Conservation (phyloP, 2,329 filamentous ascomycete genomes). For the Lachnellula occidentalis region DNA sequence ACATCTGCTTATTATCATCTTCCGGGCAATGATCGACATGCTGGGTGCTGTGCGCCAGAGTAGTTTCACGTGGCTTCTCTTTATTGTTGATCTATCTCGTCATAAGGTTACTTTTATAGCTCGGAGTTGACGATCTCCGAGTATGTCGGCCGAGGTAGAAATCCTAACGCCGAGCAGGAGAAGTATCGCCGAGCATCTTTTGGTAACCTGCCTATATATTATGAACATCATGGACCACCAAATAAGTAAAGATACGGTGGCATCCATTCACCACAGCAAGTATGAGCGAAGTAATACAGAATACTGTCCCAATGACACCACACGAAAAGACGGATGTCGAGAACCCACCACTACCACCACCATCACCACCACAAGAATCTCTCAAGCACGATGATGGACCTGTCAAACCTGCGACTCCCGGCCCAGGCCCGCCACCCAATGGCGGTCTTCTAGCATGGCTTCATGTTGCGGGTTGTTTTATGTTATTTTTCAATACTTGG, state of each 20-base stretch:
- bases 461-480: constrained; percentile 44
- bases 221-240: background rate
- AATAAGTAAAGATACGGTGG: too few species aligned
- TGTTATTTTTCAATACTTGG: constrained; percentile 53
- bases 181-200: background rate
- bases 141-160: background rate
- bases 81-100: too few species aligned
- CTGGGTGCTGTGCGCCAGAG: too few species aligned
- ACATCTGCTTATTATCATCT: too few species aligned
- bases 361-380: background rate
- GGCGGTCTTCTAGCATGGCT: constrained; percentile 50
- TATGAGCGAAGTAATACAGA: background rate
- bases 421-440: constrained; percentile 37
- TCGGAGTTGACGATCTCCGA: background rate
- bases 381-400: background rate
- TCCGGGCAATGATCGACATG: too few species aligned
- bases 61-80: too few species aligned
- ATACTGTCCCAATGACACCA: background rate
- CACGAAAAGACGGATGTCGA: background rate
- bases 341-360: background rate
- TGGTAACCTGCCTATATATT: background rate
- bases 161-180: background rate
- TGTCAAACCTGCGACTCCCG: background rate
- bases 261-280: background rate
- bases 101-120: too few species aligned